A percentile compares a stretch with the other conserved stretches of the same genome.
These are phyloP conservation scores for Cairneyella variabilis DNA, from an alignment of 495 filamentous ascomycete genomes.

Conservation along the genomic window DNA sequence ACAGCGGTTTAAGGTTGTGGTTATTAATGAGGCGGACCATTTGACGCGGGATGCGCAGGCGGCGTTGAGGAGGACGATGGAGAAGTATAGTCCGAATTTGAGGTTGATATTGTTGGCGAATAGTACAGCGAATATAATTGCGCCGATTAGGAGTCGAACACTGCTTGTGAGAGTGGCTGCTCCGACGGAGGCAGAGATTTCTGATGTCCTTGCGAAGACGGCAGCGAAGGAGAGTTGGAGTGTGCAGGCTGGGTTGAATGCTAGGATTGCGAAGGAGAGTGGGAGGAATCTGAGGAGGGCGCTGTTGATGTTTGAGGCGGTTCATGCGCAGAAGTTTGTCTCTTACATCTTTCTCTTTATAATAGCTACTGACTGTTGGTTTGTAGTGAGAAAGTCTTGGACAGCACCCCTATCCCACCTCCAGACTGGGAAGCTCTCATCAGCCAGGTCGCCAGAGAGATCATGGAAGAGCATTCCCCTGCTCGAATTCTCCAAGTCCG, in stretches of 20 bases:
- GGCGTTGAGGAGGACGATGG: constrained; percentile 92
- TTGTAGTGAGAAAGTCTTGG: constrained; percentile 81
- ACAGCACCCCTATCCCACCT: constrained; percentile 82
- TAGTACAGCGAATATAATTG: constrained; percentile 95
- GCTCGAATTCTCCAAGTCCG: constrained; percentile 81
- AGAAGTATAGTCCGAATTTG: constrained; percentile 96
- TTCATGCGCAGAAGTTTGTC: constrained; percentile 88
- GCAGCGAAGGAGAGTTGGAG: constrained; percentile 75
- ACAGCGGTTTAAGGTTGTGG: constrained; percentile 95
- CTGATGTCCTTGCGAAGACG: constrained; percentile 66
- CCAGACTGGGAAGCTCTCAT: constrained; percentile 96
- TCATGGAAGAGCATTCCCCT: constrained; percentile 86
- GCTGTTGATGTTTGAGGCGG: constrained; percentile 91
- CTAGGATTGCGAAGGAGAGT: constrained; percentile 85
- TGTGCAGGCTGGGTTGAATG: constrained; percentile 64
- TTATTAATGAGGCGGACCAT: constrained; percentile 99
- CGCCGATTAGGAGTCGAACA: constrained; percentile 85
- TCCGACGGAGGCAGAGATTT: constrained; percentile 81
- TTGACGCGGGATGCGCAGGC: constrained; percentile 93
- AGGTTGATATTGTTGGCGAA: constrained; percentile 89
- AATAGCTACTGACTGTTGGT: neutral
- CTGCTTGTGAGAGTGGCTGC: constrained; percentile 89
- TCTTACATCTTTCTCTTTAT: neutral
- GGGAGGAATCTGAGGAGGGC: constrained; percentile 87
- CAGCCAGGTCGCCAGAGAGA: constrained; percentile 79